These are phyloP conservation scores for Aquilaria agallochum DNA, from an alignment of 441 rosid genomes.

Conservation along the genomic window DNA sequence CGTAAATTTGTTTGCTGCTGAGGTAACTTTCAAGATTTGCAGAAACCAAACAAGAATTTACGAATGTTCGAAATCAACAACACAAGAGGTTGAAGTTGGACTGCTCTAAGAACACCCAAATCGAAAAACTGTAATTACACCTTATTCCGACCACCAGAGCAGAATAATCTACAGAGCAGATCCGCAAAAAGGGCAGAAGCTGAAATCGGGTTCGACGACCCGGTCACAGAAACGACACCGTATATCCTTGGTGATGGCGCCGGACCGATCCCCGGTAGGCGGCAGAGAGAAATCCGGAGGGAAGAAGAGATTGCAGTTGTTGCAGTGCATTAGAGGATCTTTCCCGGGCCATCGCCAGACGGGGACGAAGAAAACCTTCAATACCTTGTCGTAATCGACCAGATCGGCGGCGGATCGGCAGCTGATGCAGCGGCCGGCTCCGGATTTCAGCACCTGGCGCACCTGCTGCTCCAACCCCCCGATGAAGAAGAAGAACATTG, in stretches of 20 bases:
- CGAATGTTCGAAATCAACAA: no score
- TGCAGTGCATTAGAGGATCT: slow-evolving; percentile 53
- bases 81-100: no score
- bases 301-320: slow-evolving; percentile 56
- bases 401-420: slow-evolving; percentile 79
- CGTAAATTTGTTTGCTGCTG: no score
- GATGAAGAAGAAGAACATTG: slow-evolving; percentile 81
- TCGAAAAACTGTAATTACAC: no score
- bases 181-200: slow-evolving; percentile 79
- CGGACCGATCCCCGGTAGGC: slow-evolving; percentile 6
- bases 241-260: slow-evolving; percentile 15
- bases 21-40: no score
- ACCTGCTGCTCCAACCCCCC: slow-evolving; percentile 85
- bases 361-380: slow-evolving; percentile 80
- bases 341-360: slow-evolving; percentile 82
- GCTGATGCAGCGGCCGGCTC: slow-evolving; percentile 61
- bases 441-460: slow-evolving; percentile 57
- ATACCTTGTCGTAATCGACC: slow-evolving; percentile 76
- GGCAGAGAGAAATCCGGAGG: slow-evolving; percentile 39
- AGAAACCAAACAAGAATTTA: no score
- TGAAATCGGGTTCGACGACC: slow-evolving; percentile 47
- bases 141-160: background rate
- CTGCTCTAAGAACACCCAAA: no score
- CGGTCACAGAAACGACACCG: slow-evolving; percentile 55
- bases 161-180: slow-evolving; percentile 36